Evolutionary conservation across 345 rosid species (phyloP).

Genomic region (Mangifera indica): DNA sequence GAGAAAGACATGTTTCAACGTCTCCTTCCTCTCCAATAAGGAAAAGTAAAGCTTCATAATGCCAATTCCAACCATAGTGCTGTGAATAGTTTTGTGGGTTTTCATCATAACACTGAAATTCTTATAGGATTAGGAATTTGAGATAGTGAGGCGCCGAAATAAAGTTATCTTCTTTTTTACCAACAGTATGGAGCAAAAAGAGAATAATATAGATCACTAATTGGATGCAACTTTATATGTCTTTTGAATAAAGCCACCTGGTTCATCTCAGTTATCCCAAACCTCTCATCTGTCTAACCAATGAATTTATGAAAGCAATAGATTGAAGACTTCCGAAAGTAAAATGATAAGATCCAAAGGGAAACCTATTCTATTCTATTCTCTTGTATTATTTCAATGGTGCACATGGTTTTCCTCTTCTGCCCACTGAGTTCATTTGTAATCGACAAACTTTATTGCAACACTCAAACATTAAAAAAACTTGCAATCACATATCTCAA

Average conservation of each 20-base stretch:
- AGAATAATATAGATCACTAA: slow-evolving; percentile 1
- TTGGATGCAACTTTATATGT: background rate
- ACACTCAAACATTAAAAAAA: slow-evolving; percentile 7
- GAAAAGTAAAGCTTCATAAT: slow-evolving; percentile 12
- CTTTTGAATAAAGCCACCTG: background rate
- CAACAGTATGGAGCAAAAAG: background rate
- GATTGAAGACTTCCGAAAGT: slow-evolving; percentile 18
- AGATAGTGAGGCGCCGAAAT: slow-evolving; percentile 20
- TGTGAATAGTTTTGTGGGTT: slow-evolving; percentile 13
- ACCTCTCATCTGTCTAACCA: slow-evolving; percentile 14
- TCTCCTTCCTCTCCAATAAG: slow-evolving; percentile 12
- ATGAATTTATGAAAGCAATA: slow-evolving; percentile 7
- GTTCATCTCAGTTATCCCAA: slow-evolving; percentile 1
- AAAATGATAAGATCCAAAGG: slow-evolving; percentile 17
- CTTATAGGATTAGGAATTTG: background rate
- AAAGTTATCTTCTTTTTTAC: background rate
- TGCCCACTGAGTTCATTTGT: slow-evolving; percentile 1
- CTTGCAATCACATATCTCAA: too few species aligned
- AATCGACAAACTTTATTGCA: slow-evolving; percentile 23
- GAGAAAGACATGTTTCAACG: slow-evolving; percentile 23
- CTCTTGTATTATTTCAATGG: background rate
- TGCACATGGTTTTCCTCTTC: slow-evolving; percentile 1
- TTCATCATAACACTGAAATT: slow-evolving; percentile 17
- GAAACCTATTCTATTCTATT: too few species aligned
- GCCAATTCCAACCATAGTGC: slow-evolving; percentile 23